phyloP scores from a whole-genome alignment of 2,329 filamentous ascomycete species.

The Fusarium azukiicola region DNA sequence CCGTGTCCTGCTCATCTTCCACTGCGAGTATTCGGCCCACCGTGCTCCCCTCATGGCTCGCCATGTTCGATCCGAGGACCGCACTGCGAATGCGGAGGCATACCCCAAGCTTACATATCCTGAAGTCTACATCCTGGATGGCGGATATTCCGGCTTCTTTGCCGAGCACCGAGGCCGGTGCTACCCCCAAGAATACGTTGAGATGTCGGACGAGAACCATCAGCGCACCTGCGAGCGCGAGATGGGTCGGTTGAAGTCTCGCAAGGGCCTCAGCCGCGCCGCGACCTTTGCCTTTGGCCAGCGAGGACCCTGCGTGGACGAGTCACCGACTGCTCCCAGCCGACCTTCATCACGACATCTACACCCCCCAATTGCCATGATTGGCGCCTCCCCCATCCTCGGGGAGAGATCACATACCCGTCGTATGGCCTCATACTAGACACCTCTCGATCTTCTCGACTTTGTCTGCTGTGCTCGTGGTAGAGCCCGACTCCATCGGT shows the following conservation, averaged over 20 bases:
- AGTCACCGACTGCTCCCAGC: conserved; percentile 79
- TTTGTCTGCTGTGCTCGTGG: conserved; percentile 55
- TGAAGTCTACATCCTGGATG: conserved; percentile 97
- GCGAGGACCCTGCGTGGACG: conserved; percentile 75
- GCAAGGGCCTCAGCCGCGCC: conserved; percentile 91
- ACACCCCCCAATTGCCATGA: conserved; percentile 66
- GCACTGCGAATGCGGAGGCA: conserved; percentile 89
- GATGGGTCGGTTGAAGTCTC: conserved; percentile 94
- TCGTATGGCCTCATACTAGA: conserved; percentile 83
- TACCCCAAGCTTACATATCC: conserved; percentile 97
- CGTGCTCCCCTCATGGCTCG: conserved; percentile 98
- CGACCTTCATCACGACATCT: conserved; percentile 63
- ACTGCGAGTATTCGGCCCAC: conserved; percentile 99
- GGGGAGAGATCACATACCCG: conserved; percentile 76
- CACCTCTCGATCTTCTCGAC: conserved; percentile 43
- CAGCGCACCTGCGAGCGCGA: conserved; percentile 96
- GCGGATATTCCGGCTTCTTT: conserved; percentile 98
- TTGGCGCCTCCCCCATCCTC: conserved; percentile 68
- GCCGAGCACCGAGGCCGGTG: conserved; percentile 88
- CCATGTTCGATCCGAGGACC: conserved; percentile 94
- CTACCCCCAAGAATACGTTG: conserved; percentile 97
- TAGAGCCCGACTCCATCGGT: conserved; percentile 48
- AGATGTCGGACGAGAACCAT: conserved; percentile 97
- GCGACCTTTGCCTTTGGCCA: conserved; percentile 98
- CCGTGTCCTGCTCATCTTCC: conserved; percentile 92